Percentiles rank a stretch among this genome's conserved stretches.
Conservation (phyloP, 2,329 filamentous ascomycete species). For the Fusarium proliferatum region DNA sequence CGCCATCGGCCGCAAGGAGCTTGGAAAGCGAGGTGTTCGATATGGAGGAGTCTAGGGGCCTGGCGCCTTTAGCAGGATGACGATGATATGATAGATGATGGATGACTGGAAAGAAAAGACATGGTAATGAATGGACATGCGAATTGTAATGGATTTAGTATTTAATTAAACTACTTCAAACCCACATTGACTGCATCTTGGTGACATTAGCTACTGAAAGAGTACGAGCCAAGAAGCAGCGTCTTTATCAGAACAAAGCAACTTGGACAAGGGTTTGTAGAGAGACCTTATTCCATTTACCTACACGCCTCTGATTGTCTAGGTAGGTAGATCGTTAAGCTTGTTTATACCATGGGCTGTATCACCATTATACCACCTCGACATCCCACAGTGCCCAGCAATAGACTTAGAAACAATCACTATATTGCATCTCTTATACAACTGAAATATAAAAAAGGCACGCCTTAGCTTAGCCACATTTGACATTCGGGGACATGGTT, state of each 20-base stretch:
- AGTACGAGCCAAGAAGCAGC: neutral
- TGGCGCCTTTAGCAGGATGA: slow-evolving; percentile 20
- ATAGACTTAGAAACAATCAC: neutral
- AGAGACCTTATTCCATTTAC: neutral
- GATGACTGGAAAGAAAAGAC: slow-evolving; percentile 31
- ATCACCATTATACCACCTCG: neutral
- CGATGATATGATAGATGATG: slow-evolving; percentile 26
- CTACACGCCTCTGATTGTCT: neutral
- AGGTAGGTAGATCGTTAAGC: too few relatives aligned
- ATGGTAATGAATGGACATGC: slow-evolving; percentile 26
- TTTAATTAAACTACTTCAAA: slow-evolving; percentile 23
- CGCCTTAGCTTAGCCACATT: neutral
- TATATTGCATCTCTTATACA: too few relatives aligned
- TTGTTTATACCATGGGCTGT: neutral
- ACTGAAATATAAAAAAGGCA: neutral
- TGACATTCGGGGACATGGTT: neutral
- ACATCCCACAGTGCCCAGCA: neutral
- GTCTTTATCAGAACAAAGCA: neutral
- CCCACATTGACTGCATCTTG: neutral
- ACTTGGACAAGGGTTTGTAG: neutral
- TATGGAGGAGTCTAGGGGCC: slow-evolving; percentile 56
- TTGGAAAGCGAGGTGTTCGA: slow-evolving; percentile 72
- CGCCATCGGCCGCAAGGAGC: slow-evolving; percentile 76
- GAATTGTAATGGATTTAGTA: slow-evolving; percentile 22
- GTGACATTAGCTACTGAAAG: neutral